Evolutionary conservation across 225 moss, liverwort and hornwort genomes (phyloP), one percentile per base, ranked within the genome.

Genomic region (Rhytidiadelphus loreus): DNA sequence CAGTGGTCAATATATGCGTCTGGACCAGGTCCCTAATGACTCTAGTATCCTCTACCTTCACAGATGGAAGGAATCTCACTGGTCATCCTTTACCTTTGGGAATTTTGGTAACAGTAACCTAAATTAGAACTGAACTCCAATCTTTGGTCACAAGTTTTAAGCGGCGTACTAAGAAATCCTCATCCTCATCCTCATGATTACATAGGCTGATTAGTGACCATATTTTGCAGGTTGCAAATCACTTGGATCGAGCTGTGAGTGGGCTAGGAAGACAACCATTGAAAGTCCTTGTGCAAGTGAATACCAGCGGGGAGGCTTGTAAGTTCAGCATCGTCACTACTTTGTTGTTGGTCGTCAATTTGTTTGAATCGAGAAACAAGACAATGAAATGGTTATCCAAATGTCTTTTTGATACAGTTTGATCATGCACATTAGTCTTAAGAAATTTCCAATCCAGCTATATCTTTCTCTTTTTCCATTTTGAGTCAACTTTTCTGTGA

Each of bases 291-390:
- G 96, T 98, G 78, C 98, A 96, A 92, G 97, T 97, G 72, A 97
- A 98, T 85, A 97, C 97, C 44, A 98, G 98, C 83, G 97, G 97
- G 82, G 98, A 98, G 95, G 96, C 94, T 84, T 95, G 98, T 96
- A 90, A 90, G 95, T 91, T 50, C 60, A 86, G 59, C 76, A 82
- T 59, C 39, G 25, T 62, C 73, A 52, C 65, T 60, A 22, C 60
- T 41, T 88, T 88, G 60, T 39, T 80, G n/a, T 70, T 56, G 56
- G 55, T 44, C 80, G 43, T 84, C 82, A 44, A 61, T 86, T 58
- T 89, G 55, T 76, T 85, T 65, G 68, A 43, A 19, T 69, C 62
- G 64, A 79, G 79, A 44, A 80, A 81, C 26, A 58, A 88, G 79
- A 17, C 68, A 26, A 82, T 28, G 37, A 82, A 53, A 28, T 64